Evolutionary conservation across 2,329 filamentous ascomycete genomes (phyloP).

Genomic region (Colletotrichum liriopes): DNA sequence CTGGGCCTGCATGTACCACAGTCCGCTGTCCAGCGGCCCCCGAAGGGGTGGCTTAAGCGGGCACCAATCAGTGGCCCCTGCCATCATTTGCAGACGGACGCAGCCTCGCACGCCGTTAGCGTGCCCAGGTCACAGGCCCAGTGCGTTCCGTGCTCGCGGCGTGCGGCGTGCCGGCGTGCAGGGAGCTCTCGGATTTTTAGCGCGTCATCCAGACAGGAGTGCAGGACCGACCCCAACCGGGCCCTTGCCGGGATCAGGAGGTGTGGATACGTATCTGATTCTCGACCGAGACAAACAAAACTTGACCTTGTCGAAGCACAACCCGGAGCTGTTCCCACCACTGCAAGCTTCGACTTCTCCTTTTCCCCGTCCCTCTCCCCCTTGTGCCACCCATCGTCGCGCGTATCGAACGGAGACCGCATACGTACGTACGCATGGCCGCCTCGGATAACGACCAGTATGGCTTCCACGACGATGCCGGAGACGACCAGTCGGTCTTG

Average conservation of each 20-base stretch:
- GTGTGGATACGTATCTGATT: constrained; percentile 43
- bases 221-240: constrained; percentile 28
- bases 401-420: constrained; percentile 29
- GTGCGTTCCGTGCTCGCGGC: constrained; percentile 1
- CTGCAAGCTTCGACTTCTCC: constrained; percentile 8
- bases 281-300: constrained; percentile 43
- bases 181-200: constrained; percentile 35
- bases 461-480: constrained; percentile 63
- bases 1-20: constrained; percentile 28
- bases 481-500: constrained; percentile 65
- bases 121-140: constrained; percentile 11
- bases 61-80: constrained; percentile 37
- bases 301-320: constrained; percentile 40
- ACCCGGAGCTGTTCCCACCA: constrained; percentile 9
- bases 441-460: constrained; percentile 59
- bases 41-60: constrained; percentile 26
- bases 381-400: constrained; percentile 38
- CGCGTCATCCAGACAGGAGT: constrained; percentile 33
- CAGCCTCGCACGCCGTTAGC: constrained; percentile 13
- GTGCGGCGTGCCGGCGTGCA: constrained; percentile 22
- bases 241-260: constrained; percentile 30
- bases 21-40: not conserved
- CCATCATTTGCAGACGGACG: constrained; percentile 9
- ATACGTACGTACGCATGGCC: constrained; percentile 53
- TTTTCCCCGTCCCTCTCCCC: constrained; percentile 6